phyloP scores from a whole-genome alignment of 106 monocot genomes.

The Phalaenopsis aphrodite region DNA sequence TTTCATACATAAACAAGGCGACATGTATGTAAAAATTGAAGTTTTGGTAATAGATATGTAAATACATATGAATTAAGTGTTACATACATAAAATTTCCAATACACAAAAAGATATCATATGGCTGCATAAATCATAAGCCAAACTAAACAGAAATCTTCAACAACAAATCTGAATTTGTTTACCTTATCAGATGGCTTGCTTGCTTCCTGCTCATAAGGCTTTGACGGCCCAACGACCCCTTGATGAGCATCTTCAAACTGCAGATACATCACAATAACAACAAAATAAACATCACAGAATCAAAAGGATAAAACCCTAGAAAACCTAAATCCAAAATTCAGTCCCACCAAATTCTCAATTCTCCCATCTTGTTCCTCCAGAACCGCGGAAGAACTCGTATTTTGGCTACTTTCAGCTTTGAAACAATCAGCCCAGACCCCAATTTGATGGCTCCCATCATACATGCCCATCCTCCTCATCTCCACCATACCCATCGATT shows the following conservation, averaged over 20 bases:
- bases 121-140: neutral
- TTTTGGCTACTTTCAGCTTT: constrained; percentile 43
- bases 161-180: neutral
- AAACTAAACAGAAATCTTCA: neutral
- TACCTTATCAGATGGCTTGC: constrained; percentile 42
- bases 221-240: constrained; percentile 21
- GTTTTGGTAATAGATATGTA: no score
- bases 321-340: neutral
- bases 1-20: no score
- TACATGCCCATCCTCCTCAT: constrained; percentile 37
- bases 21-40: no score
- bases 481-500: constrained; percentile 1
- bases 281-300: neutral
- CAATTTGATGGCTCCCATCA: constrained; percentile 26
- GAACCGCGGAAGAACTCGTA: constrained; percentile 23
- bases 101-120: no score
- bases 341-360: constrained; percentile 22
- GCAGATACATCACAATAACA: neutral
- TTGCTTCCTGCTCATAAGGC: constrained; percentile 36
- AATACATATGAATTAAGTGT: no score
- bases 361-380: constrained; percentile 27
- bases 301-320: neutral
- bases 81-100: no score
- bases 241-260: constrained; percentile 29
- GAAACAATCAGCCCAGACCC: constrained; percentile 31